phyloP scores from a whole-genome alignment of 108 stramenopile species.

The Tribonema minus region DNA sequence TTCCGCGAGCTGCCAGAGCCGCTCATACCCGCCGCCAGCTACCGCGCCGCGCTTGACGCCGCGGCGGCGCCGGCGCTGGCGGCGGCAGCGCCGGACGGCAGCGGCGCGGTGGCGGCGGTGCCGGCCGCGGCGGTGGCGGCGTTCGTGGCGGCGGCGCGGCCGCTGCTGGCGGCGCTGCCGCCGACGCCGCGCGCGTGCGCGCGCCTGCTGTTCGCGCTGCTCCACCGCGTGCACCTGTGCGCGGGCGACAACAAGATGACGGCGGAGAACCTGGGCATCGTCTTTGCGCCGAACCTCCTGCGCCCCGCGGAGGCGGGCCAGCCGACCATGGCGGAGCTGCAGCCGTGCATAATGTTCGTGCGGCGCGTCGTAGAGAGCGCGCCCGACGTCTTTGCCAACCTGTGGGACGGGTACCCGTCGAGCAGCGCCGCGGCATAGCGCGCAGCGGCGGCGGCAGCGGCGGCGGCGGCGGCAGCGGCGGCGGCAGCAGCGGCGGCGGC shows the following conservation, averaged over 20 bases:
- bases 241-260: slow-evolving; percentile 35
- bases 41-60: slow-evolving; percentile 30
- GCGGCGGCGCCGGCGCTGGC: slow-evolving; percentile 27
- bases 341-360: slow-evolving; percentile 20
- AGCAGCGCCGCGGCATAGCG: too few species aligned
- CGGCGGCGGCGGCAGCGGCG: too few species aligned
- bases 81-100: slow-evolving; percentile 11
- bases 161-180: too few species aligned
- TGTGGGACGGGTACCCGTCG: slow-evolving; percentile 43
- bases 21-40: slow-evolving; percentile 18
- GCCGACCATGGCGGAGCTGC: slow-evolving; percentile 28
- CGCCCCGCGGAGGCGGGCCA: slow-evolving; percentile 24
- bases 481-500: too few species aligned
- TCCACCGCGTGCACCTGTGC: slow-evolving; percentile 13
- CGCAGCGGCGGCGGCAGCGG: too few species aligned
- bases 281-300: slow-evolving; percentile 39
- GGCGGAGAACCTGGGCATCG: slow-evolving; percentile 38
- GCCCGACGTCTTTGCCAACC: slow-evolving; percentile 8
- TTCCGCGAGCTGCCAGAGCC: slow-evolving; percentile 44
- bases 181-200: too few species aligned
- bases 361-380: slow-evolving; percentile 35
- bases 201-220: slow-evolving; percentile 24
- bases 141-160: too few species aligned
- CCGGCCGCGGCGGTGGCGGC: too few species aligned
- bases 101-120: too few species aligned